Evolutionary conservation across 73 alveolate species (phyloP), one percentile per base, ranked within the genome.

Genomic region (Breviolum minutum): DNA sequence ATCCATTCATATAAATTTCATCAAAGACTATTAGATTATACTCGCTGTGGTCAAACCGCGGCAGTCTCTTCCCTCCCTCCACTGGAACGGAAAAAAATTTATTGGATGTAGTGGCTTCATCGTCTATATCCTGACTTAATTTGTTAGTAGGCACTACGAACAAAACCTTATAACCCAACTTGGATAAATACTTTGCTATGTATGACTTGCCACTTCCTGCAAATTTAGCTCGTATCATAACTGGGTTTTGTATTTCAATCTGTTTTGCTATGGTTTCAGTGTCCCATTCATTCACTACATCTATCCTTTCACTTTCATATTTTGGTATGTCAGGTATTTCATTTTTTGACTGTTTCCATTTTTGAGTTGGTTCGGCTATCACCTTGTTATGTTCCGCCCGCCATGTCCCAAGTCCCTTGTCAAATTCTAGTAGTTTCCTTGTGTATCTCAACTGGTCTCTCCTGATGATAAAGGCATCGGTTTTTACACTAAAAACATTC

Each of bases 151-250:
- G 88, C 62, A 79, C 66, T 79, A 79, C 66, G 32, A 79, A 79
- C 63, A 79, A 29, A 29, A 29, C 10, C n/a, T 79, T 79, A 9
- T 79, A 2, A 6, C 63, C 63, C 62, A 5, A 0, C 10, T 1
- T 20, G n/a, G 16, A 22, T 22, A 79, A 79, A 64, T 10, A 64
- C 19, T 84, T 60, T 20, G 77, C 76, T 60, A 84, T 84, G 61
- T 84, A 16, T 64, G 74, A 64, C 74, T 64, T 64, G 74, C 94
- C 94, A 10, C 60, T 8, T 16, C 94, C 94, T 9, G 94, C 77
- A 27, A 60, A 62, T 84, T 48, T 48, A 14, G 77, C 40, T 84
- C 62, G 54, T 7, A 84, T 84, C n/a, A 84, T 48, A 0, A 84
- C 62, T 9, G 66, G 94, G 14, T 84, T 12, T 0, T 84, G 79